Conservation (phyloP, 2,329 filamentous ascomycete genomes). For the Thermoascus crustaceus region DNA sequence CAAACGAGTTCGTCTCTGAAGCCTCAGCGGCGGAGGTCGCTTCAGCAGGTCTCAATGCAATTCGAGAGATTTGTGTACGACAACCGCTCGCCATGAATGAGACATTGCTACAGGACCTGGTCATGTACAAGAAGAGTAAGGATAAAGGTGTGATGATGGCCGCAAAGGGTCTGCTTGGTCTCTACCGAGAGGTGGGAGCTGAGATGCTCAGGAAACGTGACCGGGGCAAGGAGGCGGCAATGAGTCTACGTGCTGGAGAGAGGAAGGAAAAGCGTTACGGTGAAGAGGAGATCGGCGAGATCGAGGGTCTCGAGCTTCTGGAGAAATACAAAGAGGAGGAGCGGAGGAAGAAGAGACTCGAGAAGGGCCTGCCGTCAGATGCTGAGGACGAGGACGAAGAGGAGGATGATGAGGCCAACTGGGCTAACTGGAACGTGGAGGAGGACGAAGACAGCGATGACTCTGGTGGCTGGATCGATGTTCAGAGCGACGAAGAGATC, state of each 20-base stretch:
- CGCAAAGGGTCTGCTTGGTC: slow-evolving; percentile 77
- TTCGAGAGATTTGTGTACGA: slow-evolving; percentile 84
- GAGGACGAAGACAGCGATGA: slow-evolving; percentile 55
- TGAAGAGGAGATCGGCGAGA: slow-evolving; percentile 68
- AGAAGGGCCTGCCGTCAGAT: slow-evolving; percentile 57
- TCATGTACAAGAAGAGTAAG: slow-evolving; percentile 93
- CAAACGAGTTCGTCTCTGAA: slow-evolving; percentile 96
- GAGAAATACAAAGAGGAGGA: slow-evolving; percentile 93
- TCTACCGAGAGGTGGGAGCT: slow-evolving; percentile 86
- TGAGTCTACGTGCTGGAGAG: slow-evolving; percentile 69
- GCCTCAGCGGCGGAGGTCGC: slow-evolving; percentile 85
- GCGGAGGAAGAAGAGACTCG: slow-evolving; percentile 61
- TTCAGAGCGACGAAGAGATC: slow-evolving; percentile 72
- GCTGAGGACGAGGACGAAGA: slow-evolving; percentile 53
- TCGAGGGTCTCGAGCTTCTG: slow-evolving; percentile 85
- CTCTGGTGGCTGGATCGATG: slow-evolving; percentile 88
- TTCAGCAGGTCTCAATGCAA: slow-evolving; percentile 85
- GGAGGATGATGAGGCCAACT: slow-evolving; percentile 51
- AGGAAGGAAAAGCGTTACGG: slow-evolving; percentile 72
- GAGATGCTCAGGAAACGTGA: slow-evolving; percentile 84
- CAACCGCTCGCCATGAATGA: slow-evolving; percentile 96
- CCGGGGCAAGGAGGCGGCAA: slow-evolving; percentile 81
- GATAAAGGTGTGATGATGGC: slow-evolving; percentile 99
- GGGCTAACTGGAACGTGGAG: slow-evolving; percentile 55
- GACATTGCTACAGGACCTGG: slow-evolving; percentile 87